phyloP scores from a whole-genome alignment of 1,284 basidiomycete species.

The Pseudozyma thailandica region DNA sequence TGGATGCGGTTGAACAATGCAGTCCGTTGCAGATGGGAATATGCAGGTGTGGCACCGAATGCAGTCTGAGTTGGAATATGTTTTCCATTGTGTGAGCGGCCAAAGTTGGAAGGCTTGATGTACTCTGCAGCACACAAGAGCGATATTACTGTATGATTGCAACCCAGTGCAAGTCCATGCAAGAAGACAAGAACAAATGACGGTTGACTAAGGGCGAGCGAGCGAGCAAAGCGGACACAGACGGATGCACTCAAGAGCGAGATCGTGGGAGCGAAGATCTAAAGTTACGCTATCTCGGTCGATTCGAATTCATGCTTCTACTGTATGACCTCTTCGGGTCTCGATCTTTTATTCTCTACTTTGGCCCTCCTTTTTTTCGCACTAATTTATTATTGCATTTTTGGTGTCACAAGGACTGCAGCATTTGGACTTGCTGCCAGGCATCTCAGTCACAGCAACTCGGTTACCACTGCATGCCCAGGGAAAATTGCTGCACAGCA shows the following conservation, averaged over 20 bases:
- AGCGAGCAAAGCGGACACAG: background rate
- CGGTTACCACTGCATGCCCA: background rate
- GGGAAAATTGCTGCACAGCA: background rate
- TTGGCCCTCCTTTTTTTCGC: background rate
- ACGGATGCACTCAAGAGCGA: conserved; percentile 7
- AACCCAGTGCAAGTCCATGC: too few relatives aligned
- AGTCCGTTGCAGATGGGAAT: background rate
- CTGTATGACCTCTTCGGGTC: background rate
- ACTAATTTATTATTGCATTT: too few relatives aligned
- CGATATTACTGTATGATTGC: too few relatives aligned
- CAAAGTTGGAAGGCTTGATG: background rate
- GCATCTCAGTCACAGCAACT: background rate
- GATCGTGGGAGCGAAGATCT: conserved; percentile 32
- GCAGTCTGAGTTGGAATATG: background rate
- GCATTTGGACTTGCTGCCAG: background rate
- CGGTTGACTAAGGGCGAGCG: background rate
- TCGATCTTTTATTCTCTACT: background rate
- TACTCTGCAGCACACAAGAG: background rate
- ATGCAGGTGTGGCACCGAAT: conserved; percentile 1
- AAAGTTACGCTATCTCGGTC: background rate
- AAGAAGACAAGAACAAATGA: too few relatives aligned
- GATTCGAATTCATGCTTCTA: conserved; percentile 1
- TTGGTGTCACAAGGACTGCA: background rate
- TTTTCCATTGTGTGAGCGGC: background rate
- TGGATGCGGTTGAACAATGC: background rate